Evolutionary conservation across 805 yeast species (phyloP).

Genomic region (Alloascoidea africana): DNA sequence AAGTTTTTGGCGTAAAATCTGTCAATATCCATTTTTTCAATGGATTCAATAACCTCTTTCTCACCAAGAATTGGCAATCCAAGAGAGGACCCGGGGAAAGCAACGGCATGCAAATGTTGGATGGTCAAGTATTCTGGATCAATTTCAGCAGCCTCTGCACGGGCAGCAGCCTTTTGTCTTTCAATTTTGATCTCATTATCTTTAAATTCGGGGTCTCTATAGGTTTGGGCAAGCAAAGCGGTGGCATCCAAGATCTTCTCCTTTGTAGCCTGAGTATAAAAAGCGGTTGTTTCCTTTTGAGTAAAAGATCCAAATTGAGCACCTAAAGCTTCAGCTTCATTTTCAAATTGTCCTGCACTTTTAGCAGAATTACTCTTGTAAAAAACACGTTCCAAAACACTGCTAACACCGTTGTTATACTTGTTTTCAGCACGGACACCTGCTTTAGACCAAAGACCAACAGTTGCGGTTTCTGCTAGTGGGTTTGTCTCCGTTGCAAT

Average conservation of each 20-base stretch:
- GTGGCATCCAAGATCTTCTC: constrained; percentile 38
- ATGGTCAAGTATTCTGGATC: constrained; percentile 40
- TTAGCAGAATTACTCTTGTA: constrained; percentile 9
- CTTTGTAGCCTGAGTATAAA: constrained; percentile 37
- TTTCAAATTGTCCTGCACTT: constrained; percentile 19
- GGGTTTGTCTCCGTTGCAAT: constrained; percentile 57
- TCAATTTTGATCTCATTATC: constrained; percentile 32
- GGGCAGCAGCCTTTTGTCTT: constrained; percentile 28
- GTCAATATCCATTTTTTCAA: constrained; percentile 42
- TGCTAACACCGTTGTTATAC: constrained; percentile 70
- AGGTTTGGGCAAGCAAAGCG: constrained; percentile 29
- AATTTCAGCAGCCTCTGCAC: constrained; percentile 39
- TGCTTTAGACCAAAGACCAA: constrained; percentile 60
- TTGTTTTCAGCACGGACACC: constrained; percentile 73
- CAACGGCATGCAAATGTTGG: constrained; percentile 70
- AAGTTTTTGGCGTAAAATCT: constrained; percentile 41
- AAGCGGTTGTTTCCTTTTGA: constrained; percentile 50
- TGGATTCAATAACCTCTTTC: constrained; percentile 39
- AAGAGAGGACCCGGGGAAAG: constrained; percentile 76
- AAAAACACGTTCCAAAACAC: constrained; percentile 40
- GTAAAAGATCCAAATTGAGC: constrained; percentile 37
- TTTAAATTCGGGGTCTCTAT: constrained; percentile 21
- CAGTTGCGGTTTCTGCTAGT: constrained; percentile 35
- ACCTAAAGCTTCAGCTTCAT: constrained; percentile 31
- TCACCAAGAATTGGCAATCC: constrained; percentile 71